Percentiles rank a stretch among this genome's conserved stretches.
These are phyloP conservation scores for Periglandula ipomoeae DNA, from an alignment of 2,329 filamentous ascomycete species.

Conservation along the genomic window DNA sequence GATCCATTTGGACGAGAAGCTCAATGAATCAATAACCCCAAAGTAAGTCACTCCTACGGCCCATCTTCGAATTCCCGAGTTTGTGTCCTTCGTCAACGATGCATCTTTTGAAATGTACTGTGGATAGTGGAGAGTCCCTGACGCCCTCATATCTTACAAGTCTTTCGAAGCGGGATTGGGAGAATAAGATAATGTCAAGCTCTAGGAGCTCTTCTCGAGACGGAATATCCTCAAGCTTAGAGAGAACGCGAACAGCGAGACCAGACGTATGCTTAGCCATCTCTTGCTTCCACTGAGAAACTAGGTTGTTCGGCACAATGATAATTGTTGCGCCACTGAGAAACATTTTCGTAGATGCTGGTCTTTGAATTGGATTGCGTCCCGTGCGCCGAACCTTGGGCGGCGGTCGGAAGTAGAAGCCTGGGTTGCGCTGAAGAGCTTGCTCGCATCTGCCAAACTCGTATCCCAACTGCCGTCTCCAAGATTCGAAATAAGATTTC, in stretches of 20 bases:
- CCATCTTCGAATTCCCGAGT: conserved; percentile 56
- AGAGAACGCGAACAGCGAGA: conserved; percentile 56
- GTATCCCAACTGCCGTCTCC: conserved; percentile 33
- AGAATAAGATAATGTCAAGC: conserved; percentile 73
- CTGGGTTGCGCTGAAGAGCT: conserved; percentile 48
- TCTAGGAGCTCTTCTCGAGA: conserved; percentile 45
- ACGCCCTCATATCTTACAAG: conserved; percentile 30
- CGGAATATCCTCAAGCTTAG: conserved; percentile 47
- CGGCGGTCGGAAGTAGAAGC: conserved; percentile 47
- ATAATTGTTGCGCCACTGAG: conserved; percentile 65
- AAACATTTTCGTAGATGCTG: conserved; percentile 41
- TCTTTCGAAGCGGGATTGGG: conserved; percentile 61
- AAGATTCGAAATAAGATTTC: conserved; percentile 51
- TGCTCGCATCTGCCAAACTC: conserved; percentile 45
- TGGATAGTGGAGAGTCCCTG: conserved; percentile 51
- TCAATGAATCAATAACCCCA: conserved; percentile 42
- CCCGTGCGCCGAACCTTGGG: conserved; percentile 25
- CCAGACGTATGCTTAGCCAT: conserved; percentile 66
- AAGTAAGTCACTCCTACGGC: conserved; percentile 46
- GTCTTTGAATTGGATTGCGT: conserved; percentile 9
- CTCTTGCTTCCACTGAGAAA: conserved; percentile 77
- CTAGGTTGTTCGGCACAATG: conserved; percentile 73
- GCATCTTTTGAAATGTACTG: conserved; percentile 75
- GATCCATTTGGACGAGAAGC: conserved; percentile 71
- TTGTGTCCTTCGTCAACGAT: conserved; percentile 90